Conservation (phyloP, 768 basidiomycete genomes). For the Favolaschia claudopus region DNA sequence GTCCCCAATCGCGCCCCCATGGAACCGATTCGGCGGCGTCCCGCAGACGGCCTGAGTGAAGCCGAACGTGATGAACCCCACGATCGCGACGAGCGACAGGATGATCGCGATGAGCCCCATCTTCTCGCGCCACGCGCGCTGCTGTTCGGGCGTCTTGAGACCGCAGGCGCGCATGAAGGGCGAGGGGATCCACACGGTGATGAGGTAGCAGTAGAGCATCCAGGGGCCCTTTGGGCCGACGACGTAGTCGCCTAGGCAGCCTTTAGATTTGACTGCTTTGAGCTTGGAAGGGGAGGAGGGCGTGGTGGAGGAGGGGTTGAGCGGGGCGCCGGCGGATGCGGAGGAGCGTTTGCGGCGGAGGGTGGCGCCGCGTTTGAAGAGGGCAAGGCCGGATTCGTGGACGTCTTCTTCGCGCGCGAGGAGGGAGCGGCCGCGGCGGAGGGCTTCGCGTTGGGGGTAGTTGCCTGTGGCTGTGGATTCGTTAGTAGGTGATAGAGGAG, state of each 20-base stretch:
- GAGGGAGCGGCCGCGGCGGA: constrained; percentile 89
- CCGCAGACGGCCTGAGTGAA: constrained; percentile 96
- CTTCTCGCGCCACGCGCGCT: constrained; percentile 98
- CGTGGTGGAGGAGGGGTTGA: constrained; percentile 45
- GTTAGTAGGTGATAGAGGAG: constrained; percentile 18
- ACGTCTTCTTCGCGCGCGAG: constrained; percentile 91
- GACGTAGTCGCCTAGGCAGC: constrained; percentile 74
- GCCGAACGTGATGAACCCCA: constrained; percentile 98
- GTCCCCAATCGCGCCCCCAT: constrained; percentile 77
- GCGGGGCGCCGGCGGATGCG: constrained; percentile 48
- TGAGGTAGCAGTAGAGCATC: constrained; percentile 92
- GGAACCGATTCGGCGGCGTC: constrained; percentile 82
- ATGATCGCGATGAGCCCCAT: constrained; percentile 91
- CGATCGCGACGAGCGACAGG: constrained; percentile 83
- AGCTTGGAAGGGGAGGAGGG: constrained; percentile 45
- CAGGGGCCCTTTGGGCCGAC: constrained; percentile 93
- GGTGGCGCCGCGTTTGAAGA: constrained; percentile 88
- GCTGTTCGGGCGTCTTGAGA: constrained; percentile 88
- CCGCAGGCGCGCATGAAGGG: constrained; percentile 82
- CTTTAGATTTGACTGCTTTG: constrained; percentile 40
- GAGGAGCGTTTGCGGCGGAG: constrained; percentile 72
- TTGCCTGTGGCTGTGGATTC: constrained; percentile 74
- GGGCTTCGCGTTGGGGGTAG: constrained; percentile 61
- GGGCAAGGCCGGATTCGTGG: constrained; percentile 89
- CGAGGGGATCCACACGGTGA: constrained; percentile 86